Conservation (phyloP, 164 flowering plant species). For the Saururus chinensis region DNA sequence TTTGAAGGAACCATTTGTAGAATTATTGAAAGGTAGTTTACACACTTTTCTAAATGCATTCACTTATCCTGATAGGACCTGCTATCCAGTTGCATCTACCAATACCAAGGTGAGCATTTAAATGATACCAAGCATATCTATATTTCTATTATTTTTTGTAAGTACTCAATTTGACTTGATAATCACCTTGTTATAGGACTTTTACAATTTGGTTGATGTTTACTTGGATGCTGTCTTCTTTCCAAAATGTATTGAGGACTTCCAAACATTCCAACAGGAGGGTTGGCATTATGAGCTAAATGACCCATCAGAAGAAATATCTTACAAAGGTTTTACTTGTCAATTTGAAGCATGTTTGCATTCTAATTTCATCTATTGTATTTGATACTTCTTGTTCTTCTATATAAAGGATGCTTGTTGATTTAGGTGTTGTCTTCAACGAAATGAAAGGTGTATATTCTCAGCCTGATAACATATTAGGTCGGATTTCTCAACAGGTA, state of each 20-base stretch:
- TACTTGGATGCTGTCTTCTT: conserved; percentile 98
- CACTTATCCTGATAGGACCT: conserved; percentile 97
- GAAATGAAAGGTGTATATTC: conserved; percentile 99
- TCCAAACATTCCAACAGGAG: conserved; percentile 92
- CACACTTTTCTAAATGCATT: conserved; percentile 94
- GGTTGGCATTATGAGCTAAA: conserved; percentile 99
- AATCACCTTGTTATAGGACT: conserved; percentile 46
- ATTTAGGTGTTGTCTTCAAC: conserved; percentile 93
- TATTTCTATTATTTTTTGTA: neutral
- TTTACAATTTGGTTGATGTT: conserved; percentile 95
- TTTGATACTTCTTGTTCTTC: neutral
- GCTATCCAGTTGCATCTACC: conserved; percentile 98
- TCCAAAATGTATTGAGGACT: conserved; percentile 88
- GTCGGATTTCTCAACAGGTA: conserved; percentile 80
- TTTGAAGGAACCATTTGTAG: conserved; percentile 96
- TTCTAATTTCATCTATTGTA: neutral
- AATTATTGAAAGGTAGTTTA: conserved; percentile 86
- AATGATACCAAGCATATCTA: neutral
- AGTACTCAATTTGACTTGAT: neutral
- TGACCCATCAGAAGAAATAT: conserved; percentile 76
- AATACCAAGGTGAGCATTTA: conserved; percentile 60
- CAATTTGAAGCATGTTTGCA: neutral
- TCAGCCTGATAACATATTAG: conserved; percentile 91
- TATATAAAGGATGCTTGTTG: neutral
- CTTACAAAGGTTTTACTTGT: conserved; percentile 58